Evolutionary conservation across 306 rosid species (phyloP).

Genomic region (Glycine soja): DNA sequence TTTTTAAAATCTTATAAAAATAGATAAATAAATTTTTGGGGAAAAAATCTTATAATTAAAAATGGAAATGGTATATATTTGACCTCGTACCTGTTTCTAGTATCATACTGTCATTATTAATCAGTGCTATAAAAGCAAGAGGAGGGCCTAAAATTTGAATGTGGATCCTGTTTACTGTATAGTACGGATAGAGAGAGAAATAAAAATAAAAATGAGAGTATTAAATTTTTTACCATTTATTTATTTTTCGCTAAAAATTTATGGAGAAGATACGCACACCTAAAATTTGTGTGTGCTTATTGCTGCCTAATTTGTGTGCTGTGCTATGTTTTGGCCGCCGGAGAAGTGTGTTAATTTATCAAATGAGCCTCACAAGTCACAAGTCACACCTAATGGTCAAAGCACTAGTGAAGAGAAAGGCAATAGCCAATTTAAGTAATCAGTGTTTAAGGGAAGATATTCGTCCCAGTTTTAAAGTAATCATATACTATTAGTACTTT

Average conservation of each 20-base stretch:
- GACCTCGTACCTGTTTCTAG: no score
- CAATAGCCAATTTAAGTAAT: background rate
- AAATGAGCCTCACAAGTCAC: background rate
- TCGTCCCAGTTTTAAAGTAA: background rate
- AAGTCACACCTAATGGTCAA: background rate
- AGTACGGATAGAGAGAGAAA: no score
- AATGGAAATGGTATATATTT: no score
- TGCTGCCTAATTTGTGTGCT: slow-evolving; percentile 14
- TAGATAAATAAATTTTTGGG: no score
- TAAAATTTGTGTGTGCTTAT: background rate
- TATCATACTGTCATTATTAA: no score
- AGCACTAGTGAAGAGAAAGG: background rate
- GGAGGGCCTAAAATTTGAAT: no score
- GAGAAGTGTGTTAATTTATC: background rate
- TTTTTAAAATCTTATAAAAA: no score
- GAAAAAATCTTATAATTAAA: no score
- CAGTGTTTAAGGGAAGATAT: background rate
- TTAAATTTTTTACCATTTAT: no score
- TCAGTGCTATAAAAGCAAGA: no score
- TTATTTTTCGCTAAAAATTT: background rate
- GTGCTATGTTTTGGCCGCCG: background rate
- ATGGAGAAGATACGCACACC: background rate
- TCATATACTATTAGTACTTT: background rate
- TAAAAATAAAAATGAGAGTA: no score
- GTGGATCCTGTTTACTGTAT: no score